Evolutionary conservation across 352 stramenopile genomes (phyloP).

Genomic region (Globisporangium okanoganense): DNA sequence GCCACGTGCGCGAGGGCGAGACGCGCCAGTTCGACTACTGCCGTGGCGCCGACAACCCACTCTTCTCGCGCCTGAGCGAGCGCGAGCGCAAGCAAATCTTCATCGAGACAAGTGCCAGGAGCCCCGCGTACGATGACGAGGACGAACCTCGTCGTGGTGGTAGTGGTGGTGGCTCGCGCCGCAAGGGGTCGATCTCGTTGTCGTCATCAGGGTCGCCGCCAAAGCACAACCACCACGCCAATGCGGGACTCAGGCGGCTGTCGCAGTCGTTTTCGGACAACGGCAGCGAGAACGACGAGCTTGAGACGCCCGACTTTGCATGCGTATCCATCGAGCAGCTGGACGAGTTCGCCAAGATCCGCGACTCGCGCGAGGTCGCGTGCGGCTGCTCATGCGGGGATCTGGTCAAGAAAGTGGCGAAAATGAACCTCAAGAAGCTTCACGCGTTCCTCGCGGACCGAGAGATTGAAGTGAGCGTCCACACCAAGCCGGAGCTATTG

Average conservation of each 20-base stretch:
- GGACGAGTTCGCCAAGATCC: slow-evolving; percentile 80
- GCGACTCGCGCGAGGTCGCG: slow-evolving; percentile 65
- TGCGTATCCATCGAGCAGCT: slow-evolving; percentile 80
- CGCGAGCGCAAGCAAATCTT: slow-evolving; percentile 70
- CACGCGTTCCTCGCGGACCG: slow-evolving; percentile 59
- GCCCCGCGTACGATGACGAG: slow-evolving; percentile 17
- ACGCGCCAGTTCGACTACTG: slow-evolving; percentile 83
- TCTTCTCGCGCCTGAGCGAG: slow-evolving; percentile 72
- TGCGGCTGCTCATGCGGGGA: slow-evolving; percentile 84
- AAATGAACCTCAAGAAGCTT: slow-evolving; percentile 85
- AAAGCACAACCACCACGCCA: slow-evolving; percentile 11
- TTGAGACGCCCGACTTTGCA: slow-evolving; percentile 52
- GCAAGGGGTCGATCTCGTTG: slow-evolving; percentile 17
- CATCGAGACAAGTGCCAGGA: slow-evolving; percentile 22
- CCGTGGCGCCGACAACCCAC: slow-evolving; percentile 63
- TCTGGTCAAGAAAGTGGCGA: slow-evolving; percentile 75
- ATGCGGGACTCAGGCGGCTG: slow-evolving; percentile 13
- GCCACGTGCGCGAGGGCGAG: slow-evolving; percentile 53
- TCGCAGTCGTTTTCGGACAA: slow-evolving; percentile 6
- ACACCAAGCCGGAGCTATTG: slow-evolving; percentile 67
- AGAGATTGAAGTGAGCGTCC: slow-evolving; percentile 37
- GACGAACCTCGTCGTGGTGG: slow-evolving; percentile 3
- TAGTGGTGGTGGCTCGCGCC: background rate
- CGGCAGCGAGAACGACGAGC: slow-evolving; percentile 5
- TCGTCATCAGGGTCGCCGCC: slow-evolving; percentile 6